These are phyloP conservation scores for Aspergillus latus DNA, from an alignment of 2,329 filamentous ascomycete species.

Conservation along the genomic window DNA sequence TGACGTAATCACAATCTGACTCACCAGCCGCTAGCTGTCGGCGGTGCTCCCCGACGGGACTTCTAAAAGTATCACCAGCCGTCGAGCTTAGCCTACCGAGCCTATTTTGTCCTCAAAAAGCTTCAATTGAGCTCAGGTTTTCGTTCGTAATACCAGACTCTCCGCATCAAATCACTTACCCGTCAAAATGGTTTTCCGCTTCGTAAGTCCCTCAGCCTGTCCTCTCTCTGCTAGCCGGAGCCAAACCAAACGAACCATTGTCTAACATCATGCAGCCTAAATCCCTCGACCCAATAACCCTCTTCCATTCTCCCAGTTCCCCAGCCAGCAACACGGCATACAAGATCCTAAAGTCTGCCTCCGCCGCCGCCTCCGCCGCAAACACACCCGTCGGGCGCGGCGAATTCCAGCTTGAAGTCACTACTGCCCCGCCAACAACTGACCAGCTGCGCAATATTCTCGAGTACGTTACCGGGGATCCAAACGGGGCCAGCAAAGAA, in stretches of 20 bases:
- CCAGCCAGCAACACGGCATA: constrained; percentile 72
- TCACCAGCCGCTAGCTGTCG: background rate
- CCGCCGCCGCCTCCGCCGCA: constrained; percentile 70
- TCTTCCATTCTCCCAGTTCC: constrained; percentile 84
- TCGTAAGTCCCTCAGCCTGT: constrained; percentile 17
- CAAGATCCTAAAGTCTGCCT: constrained; percentile 76
- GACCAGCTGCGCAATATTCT: constrained; percentile 83
- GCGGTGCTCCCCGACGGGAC: background rate
- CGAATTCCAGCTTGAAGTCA: constrained; percentile 84
- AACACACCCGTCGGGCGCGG: constrained; percentile 70
- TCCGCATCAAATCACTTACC: background rate
- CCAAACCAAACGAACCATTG: background rate
- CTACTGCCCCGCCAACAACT: constrained; percentile 73
- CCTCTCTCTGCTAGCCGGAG: background rate
- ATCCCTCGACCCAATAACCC: constrained; percentile 84
- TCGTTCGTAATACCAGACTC: background rate
- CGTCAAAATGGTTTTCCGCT: constrained; percentile 26
- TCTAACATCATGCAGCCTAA: constrained; percentile 58
- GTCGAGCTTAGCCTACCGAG: background rate
- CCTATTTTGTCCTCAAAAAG: too few relatives aligned
- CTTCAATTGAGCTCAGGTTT: background rate
- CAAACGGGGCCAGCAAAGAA: constrained; percentile 57
- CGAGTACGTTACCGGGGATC: constrained; percentile 57
- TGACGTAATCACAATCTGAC: background rate
- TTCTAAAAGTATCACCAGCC: too few relatives aligned